phyloP scores from a whole-genome alignment of 73 alveolate species.

The Paramecium biaurelia region DNA sequence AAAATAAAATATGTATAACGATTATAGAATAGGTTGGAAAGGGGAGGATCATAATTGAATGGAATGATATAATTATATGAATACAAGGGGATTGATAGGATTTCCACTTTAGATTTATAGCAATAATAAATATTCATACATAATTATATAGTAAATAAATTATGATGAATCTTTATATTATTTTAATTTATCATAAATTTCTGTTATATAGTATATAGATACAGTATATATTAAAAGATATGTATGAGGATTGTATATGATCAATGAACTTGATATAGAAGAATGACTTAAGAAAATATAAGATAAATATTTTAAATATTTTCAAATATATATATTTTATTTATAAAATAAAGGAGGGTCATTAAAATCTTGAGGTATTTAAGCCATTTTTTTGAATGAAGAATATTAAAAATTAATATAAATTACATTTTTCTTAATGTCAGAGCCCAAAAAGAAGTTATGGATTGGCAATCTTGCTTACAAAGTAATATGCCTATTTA shows the following conservation, averaged over 20 bases:
- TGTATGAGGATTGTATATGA: neutral
- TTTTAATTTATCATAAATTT: neutral
- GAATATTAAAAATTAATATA: neutral
- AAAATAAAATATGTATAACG: neutral
- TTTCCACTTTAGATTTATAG: neutral
- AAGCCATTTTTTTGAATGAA: neutral
- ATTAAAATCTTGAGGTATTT: neutral
- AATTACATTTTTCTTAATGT: neutral
- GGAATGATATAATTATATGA: neutral
- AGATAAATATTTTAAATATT: neutral
- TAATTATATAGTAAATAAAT: neutral
- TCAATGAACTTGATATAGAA: neutral
- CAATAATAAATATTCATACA: neutral
- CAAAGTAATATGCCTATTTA: neutral
- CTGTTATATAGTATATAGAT: neutral
- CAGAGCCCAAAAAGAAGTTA: constrained; percentile 23
- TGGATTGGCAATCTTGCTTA: constrained; percentile 41
- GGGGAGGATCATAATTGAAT: too few relatives aligned
- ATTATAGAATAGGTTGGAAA: too few relatives aligned
- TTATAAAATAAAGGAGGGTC: neutral
- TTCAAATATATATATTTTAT: neutral
- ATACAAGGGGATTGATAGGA: neutral
- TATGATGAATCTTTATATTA: neutral
- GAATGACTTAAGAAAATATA: neutral
- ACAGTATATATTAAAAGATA: neutral